Percentiles rank a stretch among this genome's conserved stretches.
Conservation (phyloP, 1,139 yeast species). For the Scheffersomyces lignicola region DNA sequence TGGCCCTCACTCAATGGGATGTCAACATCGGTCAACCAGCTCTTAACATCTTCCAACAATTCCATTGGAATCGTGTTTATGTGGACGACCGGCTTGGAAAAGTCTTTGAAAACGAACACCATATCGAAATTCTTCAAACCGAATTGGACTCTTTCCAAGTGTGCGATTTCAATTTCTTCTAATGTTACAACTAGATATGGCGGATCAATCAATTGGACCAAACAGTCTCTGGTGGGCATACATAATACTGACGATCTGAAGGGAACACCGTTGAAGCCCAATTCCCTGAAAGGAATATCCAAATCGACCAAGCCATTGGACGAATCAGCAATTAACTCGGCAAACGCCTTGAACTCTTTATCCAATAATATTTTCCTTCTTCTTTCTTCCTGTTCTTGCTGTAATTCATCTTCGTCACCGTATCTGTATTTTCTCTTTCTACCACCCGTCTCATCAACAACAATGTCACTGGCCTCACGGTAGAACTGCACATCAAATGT, state of each 20-base stretch:
- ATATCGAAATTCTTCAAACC: slow-evolving; percentile 95
- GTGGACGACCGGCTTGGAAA: slow-evolving; percentile 82
- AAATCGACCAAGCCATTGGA: slow-evolving; percentile 80
- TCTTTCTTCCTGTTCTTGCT: slow-evolving; percentile 98
- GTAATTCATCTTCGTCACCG: slow-evolving; percentile 98
- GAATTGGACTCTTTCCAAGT: slow-evolving; percentile 94
- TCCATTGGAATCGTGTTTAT: slow-evolving; percentile 95
- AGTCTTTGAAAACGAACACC: slow-evolving; percentile 93
- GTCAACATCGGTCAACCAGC: slow-evolving; percentile 95
- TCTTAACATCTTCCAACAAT: slow-evolving; percentile 85
- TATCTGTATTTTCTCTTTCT: slow-evolving; percentile 86
- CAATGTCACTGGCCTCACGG: slow-evolving; percentile 94
- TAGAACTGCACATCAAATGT: slow-evolving; percentile 95
- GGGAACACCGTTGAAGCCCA: slow-evolving; percentile 98
- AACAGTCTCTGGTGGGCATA: slow-evolving; percentile 97
- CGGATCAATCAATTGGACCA: slow-evolving; percentile 90
- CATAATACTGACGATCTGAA: slow-evolving; percentile 90
- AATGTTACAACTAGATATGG: slow-evolving; percentile 91
- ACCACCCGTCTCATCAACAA: slow-evolving; percentile 97
- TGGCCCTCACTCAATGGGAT: slow-evolving; percentile 94
- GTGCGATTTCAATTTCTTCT: slow-evolving; percentile 92
- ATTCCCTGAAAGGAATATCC: slow-evolving; percentile 92
- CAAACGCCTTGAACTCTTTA: slow-evolving; percentile 86
- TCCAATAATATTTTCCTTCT: slow-evolving; percentile 87
- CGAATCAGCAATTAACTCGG: slow-evolving; percentile 88